Percentiles rank a stretch among this genome's conserved stretches.
Evolutionary conservation across 2,329 filamentous ascomycete species (phyloP).

Genomic region (Neonectria magnoliae): DNA sequence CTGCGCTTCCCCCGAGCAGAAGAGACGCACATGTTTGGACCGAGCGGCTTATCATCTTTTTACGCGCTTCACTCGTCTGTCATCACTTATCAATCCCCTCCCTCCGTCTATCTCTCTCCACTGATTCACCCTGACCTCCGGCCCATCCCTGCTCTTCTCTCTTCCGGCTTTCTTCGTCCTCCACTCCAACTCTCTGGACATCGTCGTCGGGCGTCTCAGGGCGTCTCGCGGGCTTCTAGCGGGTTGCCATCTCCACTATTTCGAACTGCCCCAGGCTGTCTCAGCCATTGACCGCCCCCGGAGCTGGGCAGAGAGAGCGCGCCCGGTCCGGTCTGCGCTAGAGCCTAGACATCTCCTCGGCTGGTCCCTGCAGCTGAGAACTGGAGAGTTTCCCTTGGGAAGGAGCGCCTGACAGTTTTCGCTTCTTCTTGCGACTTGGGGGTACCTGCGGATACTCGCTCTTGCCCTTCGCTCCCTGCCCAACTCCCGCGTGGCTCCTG

Average conservation of each 20-base stretch:
- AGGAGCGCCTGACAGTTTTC: constrained; percentile 34
- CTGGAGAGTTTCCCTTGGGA: constrained; percentile 10
- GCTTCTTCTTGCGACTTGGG: constrained; percentile 17
- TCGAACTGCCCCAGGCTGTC: constrained; percentile 2
- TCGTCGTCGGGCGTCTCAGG: constrained; percentile 5
- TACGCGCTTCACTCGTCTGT: neutral
- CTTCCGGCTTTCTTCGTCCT: neutral
- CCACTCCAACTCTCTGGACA: constrained; percentile 9
- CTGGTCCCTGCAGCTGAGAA: constrained; percentile 41
- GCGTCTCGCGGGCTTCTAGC: constrained; percentile 34
- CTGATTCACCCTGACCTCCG: neutral
- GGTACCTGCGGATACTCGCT: neutral
- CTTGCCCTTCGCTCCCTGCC: neutral
- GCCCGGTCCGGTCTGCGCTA: constrained; percentile 36
- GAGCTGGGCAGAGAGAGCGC: constrained; percentile 13
- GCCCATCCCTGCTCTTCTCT: neutral
- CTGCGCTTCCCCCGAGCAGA: neutral
- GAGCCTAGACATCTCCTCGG: neutral
- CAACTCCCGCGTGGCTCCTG: neutral
- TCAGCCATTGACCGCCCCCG: constrained; percentile 14
- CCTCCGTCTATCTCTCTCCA: neutral
- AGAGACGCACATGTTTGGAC: neutral
- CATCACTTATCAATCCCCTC: neutral
- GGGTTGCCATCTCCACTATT: constrained; percentile 34
- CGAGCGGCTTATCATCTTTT: neutral